Base-by-base conservation (phyloP, 345 rosid genomes). In the Bruguiera parviflora region DNA sequence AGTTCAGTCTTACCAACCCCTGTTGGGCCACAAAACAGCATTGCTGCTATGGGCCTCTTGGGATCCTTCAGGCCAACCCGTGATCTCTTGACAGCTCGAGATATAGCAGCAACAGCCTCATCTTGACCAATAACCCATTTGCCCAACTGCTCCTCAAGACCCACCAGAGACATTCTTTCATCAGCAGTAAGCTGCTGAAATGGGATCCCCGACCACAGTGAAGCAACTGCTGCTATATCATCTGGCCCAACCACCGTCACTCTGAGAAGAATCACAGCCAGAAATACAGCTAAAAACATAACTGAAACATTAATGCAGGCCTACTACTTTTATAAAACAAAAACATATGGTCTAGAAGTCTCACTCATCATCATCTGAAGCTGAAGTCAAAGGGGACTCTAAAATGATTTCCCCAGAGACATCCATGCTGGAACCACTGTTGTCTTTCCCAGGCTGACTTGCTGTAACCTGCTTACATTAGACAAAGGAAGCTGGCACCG, bases 1-100 rank as follows among this genome's bases (percentile, higher is more conserved):
- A 95, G 85, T 73, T 95, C 97, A 24, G 99, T 95, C 83, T 95
- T 95, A 29, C 99, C 99, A 63, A 95, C 97, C 53, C 99, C 99
- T 31, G 99, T 95, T 47, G 97, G 99, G 57, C 99, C 99, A 75
- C 99, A 95, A 66, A 95, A 95, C 63, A 95, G 89, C 96, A 95
- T 88, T 49, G 97, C 93, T 0, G 99, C 96, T 58, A 89, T 90
- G 46, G 99, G 99, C 74, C 99, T 84, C 69, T 84, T 84, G 9
- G 97, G 96, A 80, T 95, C 93, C 71, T 88, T 90, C 71, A 95
- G 78, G 43, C 97, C 99, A 60, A 89, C 89, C 8, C 97, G 85
- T 8, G 99, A 90, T 81, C 99, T 92, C 83, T 85, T 95, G 35
- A 95, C 92, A 59, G 99, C 99, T 82, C 99, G 87, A 81, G 97